Percentiles rank a stretch among this genome's conserved stretches.
Evolutionary conservation across 2,329 filamentous ascomycete genomes (phyloP).

Genomic region (Colletotrichum scovillei): DNA sequence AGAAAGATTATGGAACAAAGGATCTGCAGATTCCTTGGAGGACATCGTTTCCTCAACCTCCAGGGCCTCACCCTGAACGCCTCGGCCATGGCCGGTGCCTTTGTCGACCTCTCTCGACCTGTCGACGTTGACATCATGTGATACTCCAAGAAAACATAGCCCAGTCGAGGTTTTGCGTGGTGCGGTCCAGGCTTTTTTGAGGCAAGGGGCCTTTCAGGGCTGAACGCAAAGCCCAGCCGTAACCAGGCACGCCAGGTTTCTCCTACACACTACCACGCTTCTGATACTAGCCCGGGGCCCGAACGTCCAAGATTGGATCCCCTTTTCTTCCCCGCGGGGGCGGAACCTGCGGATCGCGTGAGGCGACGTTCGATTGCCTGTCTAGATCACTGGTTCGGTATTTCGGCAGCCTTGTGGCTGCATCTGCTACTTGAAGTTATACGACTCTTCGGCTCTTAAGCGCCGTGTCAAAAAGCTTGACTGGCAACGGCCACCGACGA

Average conservation of each 20-base stretch:
- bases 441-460: not conserved
- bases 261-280: conserved; percentile 25
- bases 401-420: conserved; percentile 14
- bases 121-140: conserved; percentile 17
- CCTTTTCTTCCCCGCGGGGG: conserved; percentile 8
- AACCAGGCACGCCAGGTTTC: not conserved
- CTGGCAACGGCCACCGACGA: conserved; percentile 6
- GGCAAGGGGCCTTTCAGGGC: not conserved
- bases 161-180: conserved; percentile 10
- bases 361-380: not conserved
- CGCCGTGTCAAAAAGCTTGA: not conserved
- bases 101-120: not conserved
- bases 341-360: conserved; percentile 5
- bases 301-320: conserved; percentile 16
- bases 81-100: conserved; percentile 18
- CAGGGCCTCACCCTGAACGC: conserved; percentile 6
- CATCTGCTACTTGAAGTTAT: not conserved
- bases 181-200: conserved; percentile 3
- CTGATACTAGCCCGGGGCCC: conserved; percentile 17
- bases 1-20: conserved; percentile 11
- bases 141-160: conserved; percentile 17
- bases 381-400: not conserved
- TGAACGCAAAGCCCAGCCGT: not conserved
- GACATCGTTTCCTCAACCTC: not conserved
- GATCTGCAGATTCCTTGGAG: not conserved